Percentiles rank a stretch among this genome's conserved stretches.
phyloP scores from a whole-genome alignment of 805 yeast species.

The Candida jianshihensis region DNA sequence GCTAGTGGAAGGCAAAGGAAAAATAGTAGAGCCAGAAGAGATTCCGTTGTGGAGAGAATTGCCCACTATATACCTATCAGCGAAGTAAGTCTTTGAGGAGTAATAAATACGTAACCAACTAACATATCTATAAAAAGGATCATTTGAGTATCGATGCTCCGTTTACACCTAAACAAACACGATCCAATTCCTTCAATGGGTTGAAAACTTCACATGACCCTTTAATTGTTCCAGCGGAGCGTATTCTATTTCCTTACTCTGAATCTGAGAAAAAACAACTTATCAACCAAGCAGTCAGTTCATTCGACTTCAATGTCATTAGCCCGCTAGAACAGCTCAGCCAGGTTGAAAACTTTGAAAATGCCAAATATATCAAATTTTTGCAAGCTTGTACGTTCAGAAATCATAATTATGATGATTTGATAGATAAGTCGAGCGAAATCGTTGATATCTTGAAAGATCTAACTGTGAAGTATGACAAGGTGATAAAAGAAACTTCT shows the following conservation, averaged over 20 bases:
- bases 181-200: slow-evolving; percentile 11
- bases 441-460: slow-evolving; percentile 40
- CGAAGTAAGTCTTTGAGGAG: slow-evolving; percentile 19
- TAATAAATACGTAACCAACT: background rate
- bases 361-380: slow-evolving; percentile 24
- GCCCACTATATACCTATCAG: slow-evolving; percentile 45
- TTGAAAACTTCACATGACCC: background rate
- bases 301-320: slow-evolving; percentile 36
- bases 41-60: slow-evolving; percentile 56
- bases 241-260: slow-evolving; percentile 19
- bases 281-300: slow-evolving; percentile 30
- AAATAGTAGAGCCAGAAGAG: slow-evolving; percentile 39
- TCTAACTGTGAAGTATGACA: slow-evolving; percentile 45
- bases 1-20: slow-evolving; percentile 7
- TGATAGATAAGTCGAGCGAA: slow-evolving; percentile 38
- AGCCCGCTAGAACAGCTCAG: slow-evolving; percentile 34
- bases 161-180: slow-evolving; percentile 5
- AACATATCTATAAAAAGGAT: slow-evolving; percentile 2
- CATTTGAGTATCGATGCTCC: slow-evolving; percentile 2
- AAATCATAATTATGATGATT: slow-evolving; percentile 24
- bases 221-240: background rate
- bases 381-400: slow-evolving; percentile 27
- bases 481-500: slow-evolving; percentile 53
- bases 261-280: slow-evolving; percentile 28
- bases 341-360: slow-evolving; percentile 30